phyloP scores from a whole-genome alignment of 2,329 filamentous ascomycete species.

The Emmonsia crescens region DNA sequence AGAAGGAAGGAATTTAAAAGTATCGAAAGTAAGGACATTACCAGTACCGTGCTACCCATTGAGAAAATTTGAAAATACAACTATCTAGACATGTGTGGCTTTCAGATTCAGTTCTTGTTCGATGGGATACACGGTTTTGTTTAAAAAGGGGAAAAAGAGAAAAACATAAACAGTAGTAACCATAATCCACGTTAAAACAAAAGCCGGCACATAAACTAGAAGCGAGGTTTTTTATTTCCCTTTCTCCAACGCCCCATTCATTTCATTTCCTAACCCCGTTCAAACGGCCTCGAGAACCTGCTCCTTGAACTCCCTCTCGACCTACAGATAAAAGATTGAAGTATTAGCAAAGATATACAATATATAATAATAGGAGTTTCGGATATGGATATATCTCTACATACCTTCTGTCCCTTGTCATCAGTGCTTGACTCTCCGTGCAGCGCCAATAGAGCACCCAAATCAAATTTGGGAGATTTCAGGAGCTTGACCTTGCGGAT shows the following conservation, averaged over 20 bases:
- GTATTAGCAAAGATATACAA: conserved; percentile 1
- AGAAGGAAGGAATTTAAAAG: not conserved
- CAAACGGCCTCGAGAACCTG: conserved; percentile 87
- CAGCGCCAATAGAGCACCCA: conserved; percentile 87
- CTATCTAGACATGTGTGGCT: conserved; percentile 4
- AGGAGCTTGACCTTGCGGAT: conserved; percentile 99
- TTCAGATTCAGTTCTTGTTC: not conserved
- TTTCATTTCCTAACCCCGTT: conserved; percentile 30
- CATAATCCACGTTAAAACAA: conserved; percentile 1
- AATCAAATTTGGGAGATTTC: conserved; percentile 97
- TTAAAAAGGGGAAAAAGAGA: not conserved
- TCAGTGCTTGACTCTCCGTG: conserved; percentile 96
- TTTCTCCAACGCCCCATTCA: not conserved
- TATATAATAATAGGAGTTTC: conserved; percentile 4
- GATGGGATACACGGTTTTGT: not conserved
- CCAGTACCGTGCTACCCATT: not conserved
- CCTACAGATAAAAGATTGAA: conserved; percentile 6
- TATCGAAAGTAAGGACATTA: not conserved
- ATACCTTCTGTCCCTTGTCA: conserved; percentile 91
- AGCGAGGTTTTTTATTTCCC: not conserved
- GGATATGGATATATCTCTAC: not conserved
- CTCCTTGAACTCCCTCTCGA: conserved; percentile 98
- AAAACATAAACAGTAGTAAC: not conserved
- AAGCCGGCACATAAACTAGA: not conserved
- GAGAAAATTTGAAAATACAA: not conserved